phyloP scores from a whole-genome alignment of 805 yeast genomes.

The Saccharomycopsis vini region DNA sequence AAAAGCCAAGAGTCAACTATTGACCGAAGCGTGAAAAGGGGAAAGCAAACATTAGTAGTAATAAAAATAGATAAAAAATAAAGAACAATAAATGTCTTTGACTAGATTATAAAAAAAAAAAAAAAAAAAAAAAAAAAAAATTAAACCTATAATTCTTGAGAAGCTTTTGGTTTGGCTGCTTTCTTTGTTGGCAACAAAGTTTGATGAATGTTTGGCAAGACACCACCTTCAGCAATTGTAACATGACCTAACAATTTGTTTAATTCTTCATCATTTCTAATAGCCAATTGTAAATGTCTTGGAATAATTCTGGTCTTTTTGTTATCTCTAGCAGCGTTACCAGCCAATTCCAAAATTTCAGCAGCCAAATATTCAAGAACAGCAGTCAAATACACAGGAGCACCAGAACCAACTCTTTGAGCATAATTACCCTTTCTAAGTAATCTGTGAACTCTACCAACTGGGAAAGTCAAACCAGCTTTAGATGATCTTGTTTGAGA shows the following conservation, averaged over 20 bases:
- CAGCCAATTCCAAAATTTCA: conserved; percentile 95
- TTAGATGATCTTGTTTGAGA: conserved; percentile 97
- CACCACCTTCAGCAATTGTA: conserved; percentile 99
- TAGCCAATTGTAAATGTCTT: conserved; percentile 97
- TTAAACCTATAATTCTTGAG: conserved; percentile 47
- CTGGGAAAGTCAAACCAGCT: conserved; percentile 99
- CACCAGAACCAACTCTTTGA: conserved; percentile 98
- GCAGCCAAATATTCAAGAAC: conserved; percentile 96
- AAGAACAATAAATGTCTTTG: no score
- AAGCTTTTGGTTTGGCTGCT: conserved; percentile 51
- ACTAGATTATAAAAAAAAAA: no score
- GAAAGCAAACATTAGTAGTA: background rate
- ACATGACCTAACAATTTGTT: conserved; percentile 90
- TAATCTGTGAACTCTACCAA: conserved; percentile 97
- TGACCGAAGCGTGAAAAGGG: background rate
- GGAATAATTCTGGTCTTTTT: conserved; percentile 98
- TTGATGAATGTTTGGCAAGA: conserved; percentile 92
- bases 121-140: background rate
- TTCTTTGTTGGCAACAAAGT: conserved; percentile 80
- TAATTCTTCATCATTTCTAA: conserved; percentile 98
- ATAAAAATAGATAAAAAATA: no score
- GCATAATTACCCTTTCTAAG: conserved; percentile 97
- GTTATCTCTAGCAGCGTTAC: conserved; percentile 98
- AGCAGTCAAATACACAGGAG: conserved; percentile 96
- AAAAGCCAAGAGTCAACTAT: background rate